Conservation (phyloP, 192 early-diverging fungal genomes). For the Backusella liffmaniae region DNA sequence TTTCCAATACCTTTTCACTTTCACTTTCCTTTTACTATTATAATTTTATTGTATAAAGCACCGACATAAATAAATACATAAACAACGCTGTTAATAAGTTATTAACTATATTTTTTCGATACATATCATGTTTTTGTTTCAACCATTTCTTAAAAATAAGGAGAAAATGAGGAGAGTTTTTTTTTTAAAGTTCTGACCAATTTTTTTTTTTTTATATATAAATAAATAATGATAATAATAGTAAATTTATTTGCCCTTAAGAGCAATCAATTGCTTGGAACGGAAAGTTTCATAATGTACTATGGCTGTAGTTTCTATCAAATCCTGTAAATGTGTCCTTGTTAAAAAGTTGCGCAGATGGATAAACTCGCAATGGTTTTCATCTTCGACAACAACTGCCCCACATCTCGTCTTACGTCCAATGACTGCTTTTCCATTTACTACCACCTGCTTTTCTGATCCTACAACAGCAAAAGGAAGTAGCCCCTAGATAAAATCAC, state of each 20-base stretch:
- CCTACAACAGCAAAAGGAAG: slow-evolving; percentile 96
- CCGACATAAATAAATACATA: background rate
- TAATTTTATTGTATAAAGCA: background rate
- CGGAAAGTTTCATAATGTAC: slow-evolving; percentile 98
- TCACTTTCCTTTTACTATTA: background rate
- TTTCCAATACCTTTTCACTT: no score
- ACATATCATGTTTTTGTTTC: background rate
- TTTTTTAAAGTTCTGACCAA: background rate
- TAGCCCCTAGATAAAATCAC: slow-evolving; percentile 52
- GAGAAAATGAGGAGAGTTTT: background rate
- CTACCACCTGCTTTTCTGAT: slow-evolving; percentile 82
- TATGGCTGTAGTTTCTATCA: slow-evolving; percentile 91
- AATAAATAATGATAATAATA: background rate
- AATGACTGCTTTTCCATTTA: slow-evolving; percentile 85
- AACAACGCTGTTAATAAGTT: background rate
- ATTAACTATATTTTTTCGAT: background rate
- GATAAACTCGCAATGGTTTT: slow-evolving; percentile 92
- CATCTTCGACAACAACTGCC: slow-evolving; percentile 79
- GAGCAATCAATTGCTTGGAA: slow-evolving; percentile 56
- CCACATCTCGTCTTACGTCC: slow-evolving; percentile 90
- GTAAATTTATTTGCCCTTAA: slow-evolving; percentile 13
- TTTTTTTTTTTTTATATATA: background rate
- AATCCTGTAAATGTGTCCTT: slow-evolving; percentile 89
- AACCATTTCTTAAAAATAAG: slow-evolving; percentile 3
- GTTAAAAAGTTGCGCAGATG: slow-evolving; percentile 91